Conservation (phyloP, 305 asterid genomes). For the Fraxinus xanthoxyloides region DNA sequence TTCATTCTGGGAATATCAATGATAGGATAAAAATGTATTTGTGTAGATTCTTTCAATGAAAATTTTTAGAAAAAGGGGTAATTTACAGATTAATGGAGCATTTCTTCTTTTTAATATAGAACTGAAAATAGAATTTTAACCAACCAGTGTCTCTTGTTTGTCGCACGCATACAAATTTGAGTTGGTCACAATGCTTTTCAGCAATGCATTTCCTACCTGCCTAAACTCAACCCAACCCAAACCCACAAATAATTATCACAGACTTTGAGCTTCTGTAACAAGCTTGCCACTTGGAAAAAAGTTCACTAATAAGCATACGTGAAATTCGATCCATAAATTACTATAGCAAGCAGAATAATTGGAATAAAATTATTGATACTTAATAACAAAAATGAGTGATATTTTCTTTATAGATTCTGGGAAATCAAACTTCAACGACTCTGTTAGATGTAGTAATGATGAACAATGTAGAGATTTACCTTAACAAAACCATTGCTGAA, state of each 20-base stretch:
- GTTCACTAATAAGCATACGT: background rate
- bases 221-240: conserved; percentile 3
- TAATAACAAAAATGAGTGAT: background rate
- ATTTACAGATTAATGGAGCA: too few relatives aligned
- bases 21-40: too few relatives aligned
- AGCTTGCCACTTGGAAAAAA: background rate
- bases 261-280: background rate
- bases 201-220: conserved; percentile 1
- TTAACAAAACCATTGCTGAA: conserved; percentile 75
- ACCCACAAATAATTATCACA: background rate
- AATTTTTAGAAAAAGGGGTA: too few relatives aligned
- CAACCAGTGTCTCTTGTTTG: background rate
- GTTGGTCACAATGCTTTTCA: background rate
- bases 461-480: conserved; percentile 41
- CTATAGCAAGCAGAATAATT: background rate
- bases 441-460: conserved; percentile 1
- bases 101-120: background rate
- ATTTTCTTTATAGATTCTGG: background rate
- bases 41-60: too few relatives aligned
- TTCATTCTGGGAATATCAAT: too few relatives aligned
- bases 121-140: background rate
- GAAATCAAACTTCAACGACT: conserved; percentile 17
- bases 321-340: conserved; percentile 1
- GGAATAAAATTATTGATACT: background rate
- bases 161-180: background rate